These are phyloP conservation scores for Rhododendron mucronatum DNA, from an alignment of 148 eudicot species.

Conservation along the genomic window DNA sequence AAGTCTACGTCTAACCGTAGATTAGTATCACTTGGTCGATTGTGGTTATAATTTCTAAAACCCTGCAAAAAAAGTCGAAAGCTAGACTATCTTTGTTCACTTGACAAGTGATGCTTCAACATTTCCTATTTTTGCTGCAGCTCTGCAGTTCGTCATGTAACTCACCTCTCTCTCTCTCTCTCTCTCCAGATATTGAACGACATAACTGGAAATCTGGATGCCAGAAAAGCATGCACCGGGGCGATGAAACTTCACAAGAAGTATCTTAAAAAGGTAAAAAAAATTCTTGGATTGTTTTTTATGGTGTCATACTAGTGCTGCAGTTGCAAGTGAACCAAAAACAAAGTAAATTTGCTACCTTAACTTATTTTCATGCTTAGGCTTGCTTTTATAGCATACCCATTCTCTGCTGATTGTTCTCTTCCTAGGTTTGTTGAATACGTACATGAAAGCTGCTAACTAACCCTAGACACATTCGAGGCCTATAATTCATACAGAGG, in stretches of 20 bases:
- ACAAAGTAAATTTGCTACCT: background rate
- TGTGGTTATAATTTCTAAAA: background rate
- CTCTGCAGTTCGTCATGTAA: background rate
- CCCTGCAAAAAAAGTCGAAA: background rate
- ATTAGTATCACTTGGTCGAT: background rate
- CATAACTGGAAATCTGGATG: conserved; percentile 72
- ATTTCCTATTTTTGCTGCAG: conserved; percentile 4
- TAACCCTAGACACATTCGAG: background rate
- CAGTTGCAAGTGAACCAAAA: background rate
- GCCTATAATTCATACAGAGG: background rate
- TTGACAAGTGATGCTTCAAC: background rate
- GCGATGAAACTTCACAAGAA: conserved; percentile 94
- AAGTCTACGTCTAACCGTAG: background rate
- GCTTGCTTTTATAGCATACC: background rate
- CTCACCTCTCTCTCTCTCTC: background rate
- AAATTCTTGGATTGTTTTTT: background rate
- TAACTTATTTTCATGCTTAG: background rate
- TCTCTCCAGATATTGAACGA: conserved; percentile 74
- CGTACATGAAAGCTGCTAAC: background rate
- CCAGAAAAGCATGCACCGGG: conserved; percentile 74
- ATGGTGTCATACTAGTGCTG: background rate
- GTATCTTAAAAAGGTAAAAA: conserved; percentile 68
- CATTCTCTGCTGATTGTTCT: background rate
- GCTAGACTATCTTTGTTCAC: background rate
- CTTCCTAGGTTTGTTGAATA: background rate